Evolutionary conservation across 345 rosid species (phyloP).

Genomic region (Reutealis trisperma): DNA sequence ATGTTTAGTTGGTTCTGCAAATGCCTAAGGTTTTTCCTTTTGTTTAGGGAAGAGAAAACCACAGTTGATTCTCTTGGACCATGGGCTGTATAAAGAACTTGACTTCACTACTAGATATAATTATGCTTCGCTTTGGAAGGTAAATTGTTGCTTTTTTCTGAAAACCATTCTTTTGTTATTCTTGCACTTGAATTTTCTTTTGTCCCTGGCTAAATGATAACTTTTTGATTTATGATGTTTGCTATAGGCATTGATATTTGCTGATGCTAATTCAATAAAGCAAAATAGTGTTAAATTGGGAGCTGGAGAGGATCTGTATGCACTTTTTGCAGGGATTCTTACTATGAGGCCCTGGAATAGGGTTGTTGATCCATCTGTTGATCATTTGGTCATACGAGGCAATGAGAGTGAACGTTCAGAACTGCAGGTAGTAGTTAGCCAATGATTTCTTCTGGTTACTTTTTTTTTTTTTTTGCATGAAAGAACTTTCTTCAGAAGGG

Average conservation of each 20-base stretch:
- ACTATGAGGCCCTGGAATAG: conserved; percentile 95
- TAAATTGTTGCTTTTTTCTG: conserved; percentile 15
- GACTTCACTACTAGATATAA: conserved; percentile 70
- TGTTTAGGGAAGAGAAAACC: conserved; percentile 65
- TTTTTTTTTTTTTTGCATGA: background rate
- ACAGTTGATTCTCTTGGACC: conserved; percentile 86
- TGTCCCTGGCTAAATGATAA: conserved; percentile 2
- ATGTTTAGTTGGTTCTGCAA: background rate
- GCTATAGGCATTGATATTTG: conserved; percentile 65
- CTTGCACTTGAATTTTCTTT: conserved; percentile 3
- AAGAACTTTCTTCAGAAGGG: background rate
- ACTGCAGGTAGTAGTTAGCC: conserved; percentile 53
- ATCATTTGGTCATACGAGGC: conserved; percentile 87
- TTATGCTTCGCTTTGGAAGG: conserved; percentile 94
- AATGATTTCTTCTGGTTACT: background rate
- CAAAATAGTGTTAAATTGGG: conserved; percentile 80
- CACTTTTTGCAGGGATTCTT: conserved; percentile 77
- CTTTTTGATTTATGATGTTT: conserved; percentile 14
- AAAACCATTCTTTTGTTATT: conserved; percentile 7
- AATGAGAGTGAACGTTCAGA: conserved; percentile 68
- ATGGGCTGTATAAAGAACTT: conserved; percentile 90
- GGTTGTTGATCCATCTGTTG: conserved; percentile 72
- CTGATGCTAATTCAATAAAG: conserved; percentile 84
- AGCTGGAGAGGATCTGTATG: conserved; percentile 90
- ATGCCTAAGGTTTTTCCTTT: background rate